Conservation (phyloP, 306 rosid genomes). For the Trifolium dubium region DNA sequence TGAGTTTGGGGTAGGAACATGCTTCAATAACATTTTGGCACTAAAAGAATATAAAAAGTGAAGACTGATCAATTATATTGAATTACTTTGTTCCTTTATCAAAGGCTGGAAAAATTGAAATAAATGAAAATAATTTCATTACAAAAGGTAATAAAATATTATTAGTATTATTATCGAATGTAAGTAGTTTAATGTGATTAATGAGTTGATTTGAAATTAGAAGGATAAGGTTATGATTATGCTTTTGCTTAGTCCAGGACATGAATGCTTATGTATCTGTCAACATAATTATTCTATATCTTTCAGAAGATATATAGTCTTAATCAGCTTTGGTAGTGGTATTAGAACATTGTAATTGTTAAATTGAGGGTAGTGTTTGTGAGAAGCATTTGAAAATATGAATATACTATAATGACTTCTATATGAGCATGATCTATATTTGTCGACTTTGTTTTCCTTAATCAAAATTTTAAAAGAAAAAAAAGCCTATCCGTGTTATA, state of each 20-base stretch:
- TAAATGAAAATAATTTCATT: neutral
- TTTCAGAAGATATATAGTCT: neutral
- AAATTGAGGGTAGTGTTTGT: neutral
- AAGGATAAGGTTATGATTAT: neutral
- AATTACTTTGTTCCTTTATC: neutral
- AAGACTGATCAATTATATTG: neutral
- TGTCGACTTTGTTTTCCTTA: neutral
- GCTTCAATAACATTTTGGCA: neutral
- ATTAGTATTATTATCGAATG: neutral
- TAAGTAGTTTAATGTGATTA: neutral
- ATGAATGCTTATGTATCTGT: neutral
- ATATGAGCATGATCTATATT: neutral
- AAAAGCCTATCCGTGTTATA: neutral
- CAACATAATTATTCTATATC: neutral
- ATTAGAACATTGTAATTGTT: neutral
- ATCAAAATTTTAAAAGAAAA: neutral
- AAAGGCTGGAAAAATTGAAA: neutral
- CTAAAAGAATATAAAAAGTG: neutral
- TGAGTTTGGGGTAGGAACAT: neutral
- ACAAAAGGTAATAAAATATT: neutral
- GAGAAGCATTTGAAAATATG: too few species aligned
- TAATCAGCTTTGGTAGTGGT: neutral
- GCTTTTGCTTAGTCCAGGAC: neutral
- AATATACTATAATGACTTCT: neutral
- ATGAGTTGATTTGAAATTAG: slow-evolving; percentile 4